phyloP scores from a whole-genome alignment of 139 green algal genomes.

The Tetradesmus obliquus region DNA sequence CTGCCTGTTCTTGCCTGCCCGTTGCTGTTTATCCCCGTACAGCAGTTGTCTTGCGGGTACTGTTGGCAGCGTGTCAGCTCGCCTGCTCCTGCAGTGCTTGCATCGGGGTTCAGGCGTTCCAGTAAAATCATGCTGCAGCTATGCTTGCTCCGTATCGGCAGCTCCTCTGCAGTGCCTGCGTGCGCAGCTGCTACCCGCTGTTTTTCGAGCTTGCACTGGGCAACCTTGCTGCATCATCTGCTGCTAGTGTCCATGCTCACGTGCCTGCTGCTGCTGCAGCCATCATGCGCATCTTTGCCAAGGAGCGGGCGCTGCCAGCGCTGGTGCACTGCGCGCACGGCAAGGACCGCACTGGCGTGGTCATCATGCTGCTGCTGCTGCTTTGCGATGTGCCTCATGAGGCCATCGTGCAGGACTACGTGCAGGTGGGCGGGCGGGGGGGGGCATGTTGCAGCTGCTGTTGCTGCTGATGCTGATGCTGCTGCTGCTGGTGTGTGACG shows the following conservation, averaged over 20 bases:
- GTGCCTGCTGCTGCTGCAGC: not conserved
- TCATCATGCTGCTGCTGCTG: constrained; percentile 53
- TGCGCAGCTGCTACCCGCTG: too few relatives aligned
- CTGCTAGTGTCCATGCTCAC: not conserved
- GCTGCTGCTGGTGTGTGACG: constrained; percentile 46
- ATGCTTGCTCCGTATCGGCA: too few relatives aligned
- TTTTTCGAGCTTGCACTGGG: not conserved
- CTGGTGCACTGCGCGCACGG: constrained; percentile 59
- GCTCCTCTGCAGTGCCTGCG: too few relatives aligned
- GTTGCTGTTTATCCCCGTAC: too few relatives aligned
- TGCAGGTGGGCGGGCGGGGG: constrained; percentile 10
- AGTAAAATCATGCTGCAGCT: too few relatives aligned
- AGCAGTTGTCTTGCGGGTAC: too few relatives aligned
- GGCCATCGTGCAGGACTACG: constrained; percentile 45
- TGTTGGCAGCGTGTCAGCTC: too few relatives aligned
- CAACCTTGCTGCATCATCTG: not conserved
- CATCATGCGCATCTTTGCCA: constrained; percentile 52
- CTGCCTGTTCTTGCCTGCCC: too few relatives aligned
- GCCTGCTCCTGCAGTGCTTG: too few relatives aligned
- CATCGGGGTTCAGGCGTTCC: too few relatives aligned
- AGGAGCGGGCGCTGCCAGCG: constrained; percentile 37
- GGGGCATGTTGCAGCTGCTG: not conserved
- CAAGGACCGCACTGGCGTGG: constrained; percentile 58
- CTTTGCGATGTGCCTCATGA: constrained; percentile 47
- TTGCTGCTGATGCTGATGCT: constrained; percentile 47